Evolutionary conservation across 345 rosid species (phyloP).

Genomic region (Hypericum androsaemum): DNA sequence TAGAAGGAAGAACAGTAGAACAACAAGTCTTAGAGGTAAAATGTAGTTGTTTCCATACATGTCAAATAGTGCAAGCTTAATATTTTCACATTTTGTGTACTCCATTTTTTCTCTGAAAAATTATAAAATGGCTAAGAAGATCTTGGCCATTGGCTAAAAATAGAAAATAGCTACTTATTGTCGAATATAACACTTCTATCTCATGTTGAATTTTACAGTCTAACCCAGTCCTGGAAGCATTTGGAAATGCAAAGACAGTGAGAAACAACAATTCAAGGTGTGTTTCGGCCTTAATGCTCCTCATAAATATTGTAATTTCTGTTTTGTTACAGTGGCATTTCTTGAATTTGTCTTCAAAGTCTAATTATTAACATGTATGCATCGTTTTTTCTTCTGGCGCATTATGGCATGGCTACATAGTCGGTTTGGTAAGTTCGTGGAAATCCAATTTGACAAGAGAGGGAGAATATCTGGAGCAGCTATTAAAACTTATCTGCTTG

Average conservation of each 20-base stretch:
- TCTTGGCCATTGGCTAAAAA: too few species aligned
- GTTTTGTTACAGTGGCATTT: too few species aligned
- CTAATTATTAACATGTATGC: not conserved
- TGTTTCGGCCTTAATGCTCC: not conserved
- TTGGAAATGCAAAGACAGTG: slow-evolving; percentile 9
- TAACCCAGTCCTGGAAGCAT: slow-evolving; percentile 9
- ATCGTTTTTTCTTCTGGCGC: not conserved
- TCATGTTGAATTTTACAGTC: slow-evolving; percentile 1
- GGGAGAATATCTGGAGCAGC: slow-evolving; percentile 11
- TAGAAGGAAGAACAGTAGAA: slow-evolving; percentile 11
- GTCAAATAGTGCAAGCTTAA: not conserved
- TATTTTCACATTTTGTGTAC: too few species aligned
- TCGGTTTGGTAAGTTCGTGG: slow-evolving; percentile 8
- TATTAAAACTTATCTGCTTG: slow-evolving; percentile 8
- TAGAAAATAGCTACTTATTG: too few species aligned
- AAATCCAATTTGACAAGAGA: slow-evolving; percentile 9
- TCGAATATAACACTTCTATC: not conserved
- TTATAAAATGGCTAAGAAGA: too few species aligned
- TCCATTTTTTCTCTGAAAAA: not conserved
- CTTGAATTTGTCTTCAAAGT: too few species aligned
- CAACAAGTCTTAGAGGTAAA: slow-evolving; percentile 10
- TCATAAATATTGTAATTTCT: not conserved
- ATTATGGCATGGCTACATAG: slow-evolving; percentile 1
- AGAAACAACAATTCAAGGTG: slow-evolving; percentile 9
- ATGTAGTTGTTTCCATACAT: not conserved